phyloP scores from a whole-genome alignment of 2,329 filamentous ascomycete species.

The Apiospora hydei region DNA sequence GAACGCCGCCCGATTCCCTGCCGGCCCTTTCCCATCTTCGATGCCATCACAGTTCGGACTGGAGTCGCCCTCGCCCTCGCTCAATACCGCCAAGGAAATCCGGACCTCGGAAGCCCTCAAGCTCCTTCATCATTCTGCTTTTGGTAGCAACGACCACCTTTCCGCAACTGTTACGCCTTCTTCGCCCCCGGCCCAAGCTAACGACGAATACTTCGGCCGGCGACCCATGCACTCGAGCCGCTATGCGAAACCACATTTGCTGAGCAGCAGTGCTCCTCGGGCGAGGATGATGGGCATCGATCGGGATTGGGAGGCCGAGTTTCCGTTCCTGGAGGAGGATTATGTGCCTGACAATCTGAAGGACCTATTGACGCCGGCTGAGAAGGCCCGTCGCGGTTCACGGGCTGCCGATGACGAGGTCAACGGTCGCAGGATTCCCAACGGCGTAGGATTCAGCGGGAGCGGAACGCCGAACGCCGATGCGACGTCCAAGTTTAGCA shows the following conservation, averaged over 20 bases:
- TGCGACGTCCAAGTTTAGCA: slow-evolving; percentile 64
- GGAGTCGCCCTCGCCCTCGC: slow-evolving; percentile 82
- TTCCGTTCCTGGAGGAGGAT: slow-evolving; percentile 84
- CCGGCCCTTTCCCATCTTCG: slow-evolving; percentile 86
- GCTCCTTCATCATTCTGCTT: slow-evolving; percentile 70
- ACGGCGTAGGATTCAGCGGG: slow-evolving; percentile 48
- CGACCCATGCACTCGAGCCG: slow-evolving; percentile 74
- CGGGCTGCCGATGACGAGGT: slow-evolving; percentile 58
- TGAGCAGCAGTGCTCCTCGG: slow-evolving; percentile 74
- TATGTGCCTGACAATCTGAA: slow-evolving; percentile 78
- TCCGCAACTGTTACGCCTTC: slow-evolving; percentile 50
- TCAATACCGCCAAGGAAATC: slow-evolving; percentile 66
- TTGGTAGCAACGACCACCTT: slow-evolving; percentile 72
- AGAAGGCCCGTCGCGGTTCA: slow-evolving; percentile 71
- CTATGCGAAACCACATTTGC: slow-evolving; percentile 70
- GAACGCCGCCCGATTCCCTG: slow-evolving; percentile 80
- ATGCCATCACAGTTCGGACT: slow-evolving; percentile 91
- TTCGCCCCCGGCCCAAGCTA: slow-evolving; percentile 41
- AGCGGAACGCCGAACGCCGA: slow-evolving; percentile 51
- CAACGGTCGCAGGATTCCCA: slow-evolving; percentile 43
- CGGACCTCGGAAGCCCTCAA: slow-evolving; percentile 70
- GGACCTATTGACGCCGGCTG: slow-evolving; percentile 70
- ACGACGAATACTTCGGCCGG: slow-evolving; percentile 72
- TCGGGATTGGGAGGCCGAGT: slow-evolving; percentile 70
- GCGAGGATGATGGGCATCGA: slow-evolving; percentile 63